phyloP scores from a whole-genome alignment of 352 stramenopile species.

The Phytophthora multivora region DNA sequence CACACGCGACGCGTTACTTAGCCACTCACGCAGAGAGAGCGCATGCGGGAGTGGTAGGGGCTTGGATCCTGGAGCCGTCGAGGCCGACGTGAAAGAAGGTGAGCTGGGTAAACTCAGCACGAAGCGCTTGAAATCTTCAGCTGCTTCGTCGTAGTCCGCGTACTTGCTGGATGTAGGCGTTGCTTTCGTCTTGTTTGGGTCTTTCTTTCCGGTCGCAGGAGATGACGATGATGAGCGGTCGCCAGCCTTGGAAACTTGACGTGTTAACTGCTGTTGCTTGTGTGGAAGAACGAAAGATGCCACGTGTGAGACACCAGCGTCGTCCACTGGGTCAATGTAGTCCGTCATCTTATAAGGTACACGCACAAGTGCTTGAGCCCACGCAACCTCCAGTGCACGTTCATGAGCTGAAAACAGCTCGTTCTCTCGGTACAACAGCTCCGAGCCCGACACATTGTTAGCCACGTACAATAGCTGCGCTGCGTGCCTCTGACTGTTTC shows the following conservation, averaged over 20 bases:
- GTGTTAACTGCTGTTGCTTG: slow-evolving; percentile 15
- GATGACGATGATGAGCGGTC: neutral
- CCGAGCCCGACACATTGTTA: slow-evolving; percentile 47
- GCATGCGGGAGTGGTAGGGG: slow-evolving; percentile 23
- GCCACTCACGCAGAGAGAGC: slow-evolving; percentile 77
- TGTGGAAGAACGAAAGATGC: slow-evolving; percentile 26
- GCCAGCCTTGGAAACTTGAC: slow-evolving; percentile 1
- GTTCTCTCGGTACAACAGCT: slow-evolving; percentile 39
- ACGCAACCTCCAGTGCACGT: slow-evolving; percentile 40
- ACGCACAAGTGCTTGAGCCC: slow-evolving; percentile 29
- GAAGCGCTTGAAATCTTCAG: slow-evolving; percentile 35
- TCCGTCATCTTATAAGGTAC: slow-evolving; percentile 20
- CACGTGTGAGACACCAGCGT: slow-evolving; percentile 4
- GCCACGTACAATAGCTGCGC: slow-evolving; percentile 66
- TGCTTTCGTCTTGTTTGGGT: slow-evolving; percentile 2
- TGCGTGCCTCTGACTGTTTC: slow-evolving; percentile 50
- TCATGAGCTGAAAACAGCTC: slow-evolving; percentile 41
- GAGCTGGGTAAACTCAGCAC: slow-evolving; percentile 35
- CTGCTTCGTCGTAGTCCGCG: slow-evolving; percentile 39
- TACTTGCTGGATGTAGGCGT: slow-evolving; percentile 20
- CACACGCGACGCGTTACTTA: slow-evolving; percentile 70
- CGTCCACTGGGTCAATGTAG: slow-evolving; percentile 6
- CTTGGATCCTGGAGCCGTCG: slow-evolving; percentile 8
- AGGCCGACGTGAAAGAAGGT: slow-evolving; percentile 28
- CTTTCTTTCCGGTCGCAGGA: slow-evolving; percentile 9